Evolutionary conservation across 2,329 filamentous ascomycete species (phyloP).

Genomic region (Cordyceps javanica): DNA sequence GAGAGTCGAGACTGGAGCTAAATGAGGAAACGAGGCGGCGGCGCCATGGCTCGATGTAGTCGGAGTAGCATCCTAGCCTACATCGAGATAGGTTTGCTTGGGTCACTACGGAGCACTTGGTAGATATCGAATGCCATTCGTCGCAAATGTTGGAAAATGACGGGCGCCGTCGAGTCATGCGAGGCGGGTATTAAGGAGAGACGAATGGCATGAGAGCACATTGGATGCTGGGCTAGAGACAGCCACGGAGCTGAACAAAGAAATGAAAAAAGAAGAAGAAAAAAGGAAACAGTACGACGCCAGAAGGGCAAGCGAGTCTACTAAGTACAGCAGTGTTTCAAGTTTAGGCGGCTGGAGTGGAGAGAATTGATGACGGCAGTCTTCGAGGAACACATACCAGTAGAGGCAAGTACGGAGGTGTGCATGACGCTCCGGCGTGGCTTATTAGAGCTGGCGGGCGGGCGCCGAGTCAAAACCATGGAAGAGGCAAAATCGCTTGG

Average conservation of each 20-base stretch:
- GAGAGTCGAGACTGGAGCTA: neutral
- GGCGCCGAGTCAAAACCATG: neutral
- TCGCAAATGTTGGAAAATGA: too few species aligned
- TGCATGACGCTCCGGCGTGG: conserved; percentile 1
- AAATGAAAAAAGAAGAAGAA: too few species aligned
- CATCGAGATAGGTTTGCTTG: neutral
- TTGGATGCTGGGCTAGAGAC: neutral
- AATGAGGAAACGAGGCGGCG: neutral
- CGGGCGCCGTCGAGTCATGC: too few species aligned
- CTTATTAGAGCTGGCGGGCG: neutral
- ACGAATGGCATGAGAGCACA: neutral
- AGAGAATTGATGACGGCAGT: neutral
- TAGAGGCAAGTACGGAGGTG: neutral
- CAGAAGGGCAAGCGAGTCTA: neutral
- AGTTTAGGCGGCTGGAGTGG: neutral
- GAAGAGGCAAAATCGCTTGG: neutral
- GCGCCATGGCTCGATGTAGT: conserved; percentile 1
- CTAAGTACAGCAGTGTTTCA: conserved; percentile 1
- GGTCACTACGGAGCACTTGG: too few species aligned
- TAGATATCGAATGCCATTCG: too few species aligned
- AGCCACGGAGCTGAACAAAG: neutral
- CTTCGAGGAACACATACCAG: neutral
- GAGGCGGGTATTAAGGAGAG: neutral
- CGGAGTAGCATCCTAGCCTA: neutral
- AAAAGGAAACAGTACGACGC: neutral